Conservation (phyloP, 2,329 filamentous ascomycete species). For the Chrysosporium keratinophilum region DNA sequence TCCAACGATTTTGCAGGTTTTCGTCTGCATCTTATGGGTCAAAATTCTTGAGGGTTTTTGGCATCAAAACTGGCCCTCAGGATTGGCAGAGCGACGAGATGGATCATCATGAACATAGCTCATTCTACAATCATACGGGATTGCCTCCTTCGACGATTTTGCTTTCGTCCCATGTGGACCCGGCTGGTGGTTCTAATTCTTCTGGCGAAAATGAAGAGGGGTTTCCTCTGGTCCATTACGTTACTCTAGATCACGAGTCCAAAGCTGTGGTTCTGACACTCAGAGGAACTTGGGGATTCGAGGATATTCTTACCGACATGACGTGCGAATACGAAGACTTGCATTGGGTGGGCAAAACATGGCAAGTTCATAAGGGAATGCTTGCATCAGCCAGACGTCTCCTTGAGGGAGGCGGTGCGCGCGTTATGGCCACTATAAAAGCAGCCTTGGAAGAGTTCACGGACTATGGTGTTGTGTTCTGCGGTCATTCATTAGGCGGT, state of each 20-base stretch:
- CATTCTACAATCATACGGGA: constrained; percentile 38
- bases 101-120: constrained; percentile 36
- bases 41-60: constrained; percentile 40
- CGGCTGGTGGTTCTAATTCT: constrained; percentile 55
- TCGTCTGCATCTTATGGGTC: constrained; percentile 40
- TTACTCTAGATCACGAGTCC: constrained; percentile 60
- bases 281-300: constrained; percentile 61
- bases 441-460: constrained; percentile 56
- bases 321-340: constrained; percentile 55
- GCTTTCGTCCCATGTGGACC: constrained; percentile 60
- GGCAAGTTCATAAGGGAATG: constrained; percentile 65
- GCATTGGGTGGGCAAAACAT: constrained; percentile 51
- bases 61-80: constrained; percentile 28
- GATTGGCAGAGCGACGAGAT: constrained; percentile 24
- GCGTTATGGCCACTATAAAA: constrained; percentile 56
- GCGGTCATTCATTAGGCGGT: constrained; percentile 59
- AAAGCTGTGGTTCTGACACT: constrained; percentile 64
- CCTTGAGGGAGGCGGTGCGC: constrained; percentile 56
- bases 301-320: constrained; percentile 63
- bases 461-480: constrained; percentile 60
- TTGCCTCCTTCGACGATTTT: constrained; percentile 42
- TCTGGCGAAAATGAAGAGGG: constrained; percentile 55
- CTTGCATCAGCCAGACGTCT: constrained; percentile 60
- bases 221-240: constrained; percentile 62
- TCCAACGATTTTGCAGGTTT: constrained; percentile 39